A percentile compares a stretch with the other conserved stretches of the same genome.
Evolutionary conservation across 768 basidiomycete species (phyloP).

Genomic region (Trametes cingulata): DNA sequence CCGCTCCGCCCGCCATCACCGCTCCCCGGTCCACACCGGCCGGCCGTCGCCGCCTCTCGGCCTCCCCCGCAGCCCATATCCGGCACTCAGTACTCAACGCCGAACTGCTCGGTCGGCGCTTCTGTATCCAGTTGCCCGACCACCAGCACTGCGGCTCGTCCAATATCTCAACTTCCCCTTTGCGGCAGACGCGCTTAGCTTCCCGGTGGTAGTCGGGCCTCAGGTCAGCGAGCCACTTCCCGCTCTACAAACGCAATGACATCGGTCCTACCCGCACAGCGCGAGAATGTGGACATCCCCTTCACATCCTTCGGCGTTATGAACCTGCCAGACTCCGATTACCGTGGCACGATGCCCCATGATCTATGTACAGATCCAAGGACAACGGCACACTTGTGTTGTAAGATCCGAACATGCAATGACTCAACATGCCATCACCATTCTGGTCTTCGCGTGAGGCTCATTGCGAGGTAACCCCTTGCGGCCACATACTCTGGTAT

Average conservation of each 20-base stretch:
- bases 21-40: not conserved
- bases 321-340: not conserved
- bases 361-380: constrained; percentile 1
- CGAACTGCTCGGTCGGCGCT: not conserved
- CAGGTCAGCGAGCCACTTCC: too few relatives aligned
- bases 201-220: too few relatives aligned
- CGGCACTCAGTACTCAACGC: not conserved
- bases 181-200: too few relatives aligned
- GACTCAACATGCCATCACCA: not conserved
- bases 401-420: constrained; percentile 3
- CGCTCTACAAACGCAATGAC: too few relatives aligned
- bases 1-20: constrained; percentile 8
- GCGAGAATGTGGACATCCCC: not conserved
- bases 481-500: not conserved
- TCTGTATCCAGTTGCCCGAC: not conserved
- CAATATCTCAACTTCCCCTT: too few relatives aligned
- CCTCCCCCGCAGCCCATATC: not conserved
- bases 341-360: not conserved
- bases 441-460: not conserved
- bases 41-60: not conserved
- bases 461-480: too few relatives aligned
- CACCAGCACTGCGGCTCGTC: too few relatives aligned
- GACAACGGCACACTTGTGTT: not conserved
- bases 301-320: not conserved
- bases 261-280: too few relatives aligned